Percentiles rank a stretch among this genome's conserved stretches.
phyloP scores from a whole-genome alignment of 139 green algal species.

The Coelastrella sp. region DNA sequence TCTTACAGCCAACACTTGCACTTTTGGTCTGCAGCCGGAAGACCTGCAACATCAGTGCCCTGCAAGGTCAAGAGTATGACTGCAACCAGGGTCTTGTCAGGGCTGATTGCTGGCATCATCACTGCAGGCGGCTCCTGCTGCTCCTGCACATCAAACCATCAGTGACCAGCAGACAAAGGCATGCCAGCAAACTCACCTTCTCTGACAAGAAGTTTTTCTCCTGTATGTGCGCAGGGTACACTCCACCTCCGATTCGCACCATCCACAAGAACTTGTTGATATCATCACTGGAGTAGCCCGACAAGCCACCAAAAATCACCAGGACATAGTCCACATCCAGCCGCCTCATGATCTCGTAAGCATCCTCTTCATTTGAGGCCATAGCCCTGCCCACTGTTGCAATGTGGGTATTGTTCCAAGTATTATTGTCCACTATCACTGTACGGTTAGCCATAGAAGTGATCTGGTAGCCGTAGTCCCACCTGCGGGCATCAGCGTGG shows the following conservation, averaged over 20 bases:
- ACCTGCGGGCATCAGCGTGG: background rate
- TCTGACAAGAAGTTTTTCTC: constrained; percentile 88
- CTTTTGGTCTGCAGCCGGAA: background rate
- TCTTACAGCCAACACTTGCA: background rate
- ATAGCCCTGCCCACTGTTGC: constrained; percentile 91
- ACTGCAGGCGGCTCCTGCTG: no score
- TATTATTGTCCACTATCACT: constrained; percentile 97
- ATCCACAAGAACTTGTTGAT: constrained; percentile 99
- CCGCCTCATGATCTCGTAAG: constrained; percentile 33
- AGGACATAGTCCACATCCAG: constrained; percentile 97
- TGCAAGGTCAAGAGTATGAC: background rate
- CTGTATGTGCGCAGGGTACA: constrained; percentile 84
- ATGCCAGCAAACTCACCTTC: background rate
- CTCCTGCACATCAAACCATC: background rate
- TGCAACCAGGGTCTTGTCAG: no score
- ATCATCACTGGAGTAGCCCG: constrained; percentile 90
- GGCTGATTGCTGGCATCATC: no score
- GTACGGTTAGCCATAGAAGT: constrained; percentile 92
- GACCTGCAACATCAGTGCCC: background rate
- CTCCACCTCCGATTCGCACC: constrained; percentile 79
- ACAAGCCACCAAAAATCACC: constrained; percentile 93
- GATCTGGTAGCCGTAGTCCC: constrained; percentile 96
- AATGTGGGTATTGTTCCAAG: constrained; percentile 98
- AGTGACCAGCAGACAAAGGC: background rate
- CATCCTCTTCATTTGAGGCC: constrained; percentile 46